A percentile compares a stretch with the other conserved stretches of the same genome.
Conservation (phyloP, 768 basidiomycete species). For the Boletus patriciae region DNA sequence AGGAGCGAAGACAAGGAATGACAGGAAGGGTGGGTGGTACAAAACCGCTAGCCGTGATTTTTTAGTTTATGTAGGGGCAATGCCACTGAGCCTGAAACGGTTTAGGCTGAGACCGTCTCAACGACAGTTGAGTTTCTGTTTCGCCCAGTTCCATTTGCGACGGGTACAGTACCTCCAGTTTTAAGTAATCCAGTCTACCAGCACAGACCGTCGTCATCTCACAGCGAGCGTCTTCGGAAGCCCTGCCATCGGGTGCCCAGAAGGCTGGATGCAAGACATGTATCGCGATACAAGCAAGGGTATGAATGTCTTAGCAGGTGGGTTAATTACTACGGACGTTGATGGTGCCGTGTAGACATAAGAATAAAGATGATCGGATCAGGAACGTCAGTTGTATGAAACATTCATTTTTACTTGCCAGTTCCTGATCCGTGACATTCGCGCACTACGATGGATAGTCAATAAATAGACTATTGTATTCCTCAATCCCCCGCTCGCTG, state of each 20-base stretch:
- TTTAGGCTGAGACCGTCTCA: background rate
- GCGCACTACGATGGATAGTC: background rate
- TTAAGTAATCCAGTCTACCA: background rate
- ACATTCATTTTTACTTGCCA: background rate
- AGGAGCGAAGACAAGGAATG: slow-evolving; percentile 10
- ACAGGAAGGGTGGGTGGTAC: slow-evolving; percentile 1
- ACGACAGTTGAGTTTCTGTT: background rate
- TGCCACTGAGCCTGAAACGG: background rate
- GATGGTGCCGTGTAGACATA: background rate
- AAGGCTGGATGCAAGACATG: background rate
- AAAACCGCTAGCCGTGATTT: background rate
- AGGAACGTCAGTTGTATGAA: background rate
- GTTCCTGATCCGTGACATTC: background rate
- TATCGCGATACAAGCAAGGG: background rate
- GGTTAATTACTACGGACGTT: background rate
- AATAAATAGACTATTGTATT: background rate
- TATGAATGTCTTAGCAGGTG: background rate
- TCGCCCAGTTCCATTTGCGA: slow-evolving; percentile 2
- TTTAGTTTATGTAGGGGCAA: background rate
- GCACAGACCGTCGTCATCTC: background rate
- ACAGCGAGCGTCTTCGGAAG: background rate
- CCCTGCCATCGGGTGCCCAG: background rate
- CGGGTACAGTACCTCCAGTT: background rate
- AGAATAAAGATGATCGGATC: background rate
- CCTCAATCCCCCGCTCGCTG: background rate